Base-by-base conservation (phyloP, 371 early-diverging fungal genomes). In the Mucor mucedo region DNA sequence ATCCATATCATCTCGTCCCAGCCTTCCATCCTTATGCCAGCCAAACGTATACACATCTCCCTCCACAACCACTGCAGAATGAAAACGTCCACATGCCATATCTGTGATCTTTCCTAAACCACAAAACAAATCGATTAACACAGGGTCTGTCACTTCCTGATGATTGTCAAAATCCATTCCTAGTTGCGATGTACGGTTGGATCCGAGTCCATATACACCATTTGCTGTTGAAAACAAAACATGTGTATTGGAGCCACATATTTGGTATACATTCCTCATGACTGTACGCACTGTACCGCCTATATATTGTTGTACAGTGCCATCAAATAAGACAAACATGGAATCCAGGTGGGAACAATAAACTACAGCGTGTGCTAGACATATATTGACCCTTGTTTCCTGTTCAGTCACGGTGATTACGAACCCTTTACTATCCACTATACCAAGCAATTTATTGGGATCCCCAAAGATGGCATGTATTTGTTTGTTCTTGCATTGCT, bases 21-120 rank as follows among this genome's bases (percentile, higher is more conserved):
- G 50, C 14, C 73, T 62, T 2, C 78, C 78, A 21, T 72, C 61
- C 42, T 78, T 71, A 7, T 35, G 64, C 68, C 71, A 73, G 1
- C 81, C 81, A 71, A 78, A 81, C 0, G 78, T 81, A 52, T 81
- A 81, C 9, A 81, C 49, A 40, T 76, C 77, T 1, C 72, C 71
- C 1, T 54, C 65, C 1, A 75, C 10, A 9, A 72, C 39, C 5
- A 78, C 75, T 0, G 73, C 73, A 2, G 81, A 76, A 53, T 81
- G 81, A n/a, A 78, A 81, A 0, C 58, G 62, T 1, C 77, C 73
- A 52, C 78, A 81, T 0, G 69, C 56, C 4, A 75, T 48, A 6
- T 55, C 55, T 10, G 48, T 48, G 2, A 50, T 32, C 9, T 50
- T 0, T 1, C 21, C 28, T 13, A 81, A 32, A 9, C 78, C 81